phyloP scores from a whole-genome alignment of 257 asterid species.

The Nicotiana knightiana region DNA sequence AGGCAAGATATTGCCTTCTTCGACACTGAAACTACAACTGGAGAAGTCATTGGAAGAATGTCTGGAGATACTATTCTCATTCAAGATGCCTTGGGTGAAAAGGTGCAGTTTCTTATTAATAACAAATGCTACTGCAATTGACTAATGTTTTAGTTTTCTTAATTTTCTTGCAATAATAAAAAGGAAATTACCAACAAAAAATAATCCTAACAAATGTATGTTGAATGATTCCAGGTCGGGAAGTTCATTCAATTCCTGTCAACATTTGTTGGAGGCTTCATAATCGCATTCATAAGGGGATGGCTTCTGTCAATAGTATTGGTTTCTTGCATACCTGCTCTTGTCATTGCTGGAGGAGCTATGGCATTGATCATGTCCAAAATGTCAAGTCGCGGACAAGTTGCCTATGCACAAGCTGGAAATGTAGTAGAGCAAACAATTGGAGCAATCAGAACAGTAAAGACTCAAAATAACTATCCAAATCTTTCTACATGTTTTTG shows the following conservation, averaged over 20 bases:
- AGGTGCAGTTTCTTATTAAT: constrained; percentile 27
- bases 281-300: constrained; percentile 48
- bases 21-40: constrained; percentile 59
- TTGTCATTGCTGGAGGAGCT: constrained; percentile 31
- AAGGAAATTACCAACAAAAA: background rate
- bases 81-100: constrained; percentile 88
- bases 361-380: constrained; percentile 37
- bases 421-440: constrained; percentile 54
- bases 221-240: constrained; percentile 42
- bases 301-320: constrained; percentile 52
- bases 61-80: constrained; percentile 64
- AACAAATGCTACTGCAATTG: background rate
- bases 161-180: background rate
- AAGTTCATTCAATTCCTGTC: constrained; percentile 45
- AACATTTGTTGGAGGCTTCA: constrained; percentile 56
- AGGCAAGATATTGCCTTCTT: constrained; percentile 63
- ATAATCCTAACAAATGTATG: background rate
- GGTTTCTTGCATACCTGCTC: constrained; percentile 39
- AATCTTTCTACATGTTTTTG: background rate
- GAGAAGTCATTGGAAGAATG: constrained; percentile 58
- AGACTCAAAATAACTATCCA: background rate
- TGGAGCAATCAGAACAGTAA: constrained; percentile 55
- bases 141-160: background rate
- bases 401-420: constrained; percentile 58
- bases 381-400: constrained; percentile 40